A percentile compares a stretch with the other conserved stretches of the same genome.
Evolutionary conservation across 345 rosid species (phyloP).

Genomic region (Nasturtium officinale): DNA sequence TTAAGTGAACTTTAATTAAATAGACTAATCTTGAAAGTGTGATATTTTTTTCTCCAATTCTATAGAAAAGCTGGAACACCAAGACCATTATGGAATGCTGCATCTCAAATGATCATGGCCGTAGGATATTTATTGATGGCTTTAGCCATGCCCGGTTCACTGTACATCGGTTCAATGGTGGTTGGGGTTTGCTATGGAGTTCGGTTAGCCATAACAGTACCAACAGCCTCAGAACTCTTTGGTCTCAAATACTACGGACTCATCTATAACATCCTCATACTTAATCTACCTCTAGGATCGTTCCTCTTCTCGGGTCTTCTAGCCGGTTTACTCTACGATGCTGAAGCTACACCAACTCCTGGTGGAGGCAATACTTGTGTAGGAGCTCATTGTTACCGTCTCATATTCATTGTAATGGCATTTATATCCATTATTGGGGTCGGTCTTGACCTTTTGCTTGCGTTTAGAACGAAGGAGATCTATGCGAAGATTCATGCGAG

Average conservation of each 20-base stretch:
- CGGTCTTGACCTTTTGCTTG: constrained; percentile 50
- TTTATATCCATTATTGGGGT: constrained; percentile 48
- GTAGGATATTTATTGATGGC: constrained; percentile 58
- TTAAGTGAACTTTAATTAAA: constrained; percentile 5
- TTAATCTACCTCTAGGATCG: constrained; percentile 56
- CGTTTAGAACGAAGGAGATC: constrained; percentile 47
- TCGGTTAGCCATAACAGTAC: constrained; percentile 51
- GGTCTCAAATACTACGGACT: constrained; percentile 60
- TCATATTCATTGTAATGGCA: constrained; percentile 55
- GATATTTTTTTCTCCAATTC: background rate
- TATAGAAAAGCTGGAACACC: constrained; percentile 53
- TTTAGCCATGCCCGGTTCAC: constrained; percentile 57
- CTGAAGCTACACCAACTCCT: constrained; percentile 45
- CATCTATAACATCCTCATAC: constrained; percentile 56
- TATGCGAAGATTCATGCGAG: constrained; percentile 54
- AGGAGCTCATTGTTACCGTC: constrained; percentile 56
- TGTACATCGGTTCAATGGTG: constrained; percentile 56
- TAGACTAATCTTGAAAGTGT: constrained; percentile 20
- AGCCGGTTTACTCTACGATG: constrained; percentile 63
- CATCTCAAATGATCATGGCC: constrained; percentile 54
- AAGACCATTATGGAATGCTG: constrained; percentile 63
- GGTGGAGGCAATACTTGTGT: constrained; percentile 53
- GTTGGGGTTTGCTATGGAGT: constrained; percentile 64
- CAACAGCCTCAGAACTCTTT: constrained; percentile 62
- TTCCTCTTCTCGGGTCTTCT: constrained; percentile 68